phyloP scores from a whole-genome alignment of 225 moss, liverwort and hornwort species.

The Bryum argenteum region DNA sequence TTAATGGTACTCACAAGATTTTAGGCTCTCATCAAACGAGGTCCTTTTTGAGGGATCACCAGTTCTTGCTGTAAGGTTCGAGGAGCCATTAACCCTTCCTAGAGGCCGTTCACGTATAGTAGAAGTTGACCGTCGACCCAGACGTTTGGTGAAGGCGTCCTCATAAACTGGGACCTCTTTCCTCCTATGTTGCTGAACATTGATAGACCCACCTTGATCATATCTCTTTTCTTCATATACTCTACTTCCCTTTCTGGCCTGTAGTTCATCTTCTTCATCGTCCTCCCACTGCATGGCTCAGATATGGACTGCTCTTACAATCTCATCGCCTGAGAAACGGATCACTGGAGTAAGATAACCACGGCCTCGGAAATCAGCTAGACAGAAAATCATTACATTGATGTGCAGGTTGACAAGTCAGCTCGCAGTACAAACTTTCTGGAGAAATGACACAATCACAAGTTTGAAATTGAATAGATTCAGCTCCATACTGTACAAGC shows the following conservation, averaged over 20 bases:
- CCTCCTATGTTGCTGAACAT: slow-evolving; percentile 41
- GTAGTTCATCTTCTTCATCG: slow-evolving; percentile 51
- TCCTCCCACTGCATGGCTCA: slow-evolving; percentile 57
- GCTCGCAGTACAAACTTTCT: neutral
- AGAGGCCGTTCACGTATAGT: slow-evolving; percentile 29
- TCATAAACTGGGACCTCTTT: slow-evolving; percentile 41
- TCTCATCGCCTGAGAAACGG: slow-evolving; percentile 33
- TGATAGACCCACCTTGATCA: slow-evolving; percentile 33
- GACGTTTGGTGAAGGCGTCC: slow-evolving; percentile 47
- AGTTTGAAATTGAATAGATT: slow-evolving; percentile 11
- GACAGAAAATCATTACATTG: neutral
- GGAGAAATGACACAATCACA: neutral
- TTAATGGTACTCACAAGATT: slow-evolving; percentile 39
- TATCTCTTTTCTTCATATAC: slow-evolving; percentile 31
- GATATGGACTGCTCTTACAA: slow-evolving; percentile 36
- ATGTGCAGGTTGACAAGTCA: neutral
- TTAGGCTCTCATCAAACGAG: slow-evolving; percentile 34
- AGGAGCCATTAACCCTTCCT: slow-evolving; percentile 24
- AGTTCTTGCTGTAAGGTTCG: slow-evolving; percentile 22
- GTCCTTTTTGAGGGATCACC: slow-evolving; percentile 35
- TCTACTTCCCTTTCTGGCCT: slow-evolving; percentile 36
- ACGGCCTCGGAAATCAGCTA: slow-evolving; percentile 23
- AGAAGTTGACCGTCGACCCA: slow-evolving; percentile 43
- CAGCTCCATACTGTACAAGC: neutral
- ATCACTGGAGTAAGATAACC: slow-evolving; percentile 26